phyloP scores from a whole-genome alignment of 2,329 filamentous ascomycete genomes.

The Ophiocordyceps camponoti-leonardi region DNA sequence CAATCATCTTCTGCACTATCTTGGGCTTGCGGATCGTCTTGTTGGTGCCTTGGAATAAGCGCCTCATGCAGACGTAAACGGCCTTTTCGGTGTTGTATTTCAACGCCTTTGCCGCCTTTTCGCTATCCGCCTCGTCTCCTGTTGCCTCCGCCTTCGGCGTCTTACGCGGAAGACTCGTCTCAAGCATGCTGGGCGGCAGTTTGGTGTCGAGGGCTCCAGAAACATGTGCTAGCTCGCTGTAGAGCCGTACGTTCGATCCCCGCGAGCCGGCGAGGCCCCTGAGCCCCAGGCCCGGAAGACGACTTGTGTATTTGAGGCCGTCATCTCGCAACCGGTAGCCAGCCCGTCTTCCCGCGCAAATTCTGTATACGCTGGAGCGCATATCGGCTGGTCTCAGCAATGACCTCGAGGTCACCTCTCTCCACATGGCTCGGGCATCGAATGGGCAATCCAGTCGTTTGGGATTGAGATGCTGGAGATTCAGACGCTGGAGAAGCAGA shows the following conservation, averaged over 20 bases:
- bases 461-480: too few species aligned
- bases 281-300: not conserved
- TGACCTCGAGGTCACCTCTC: not conserved
- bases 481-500: too few species aligned
- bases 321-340: too few species aligned
- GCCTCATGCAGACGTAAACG: not conserved
- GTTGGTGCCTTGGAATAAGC: not conserved
- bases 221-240: not conserved
- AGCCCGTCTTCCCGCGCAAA: too few species aligned
- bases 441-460: not conserved
- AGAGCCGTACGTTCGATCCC: not conserved
- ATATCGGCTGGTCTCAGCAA: not conserved
- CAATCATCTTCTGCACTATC: not conserved
- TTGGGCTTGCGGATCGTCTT: not conserved
- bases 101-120: not conserved
- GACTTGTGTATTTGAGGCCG: not conserved
- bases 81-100: not conserved
- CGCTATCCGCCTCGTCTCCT: not conserved
- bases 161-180: not conserved
- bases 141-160: not conserved
- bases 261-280: not conserved
- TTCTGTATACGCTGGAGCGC: too few species aligned
- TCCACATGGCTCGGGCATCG: not conserved
- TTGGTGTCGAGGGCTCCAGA: not conserved
- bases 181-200: not conserved